Evolutionary conservation across 2,329 filamentous ascomycete genomes (phyloP).

Genomic region (Apiospora koreana): DNA sequence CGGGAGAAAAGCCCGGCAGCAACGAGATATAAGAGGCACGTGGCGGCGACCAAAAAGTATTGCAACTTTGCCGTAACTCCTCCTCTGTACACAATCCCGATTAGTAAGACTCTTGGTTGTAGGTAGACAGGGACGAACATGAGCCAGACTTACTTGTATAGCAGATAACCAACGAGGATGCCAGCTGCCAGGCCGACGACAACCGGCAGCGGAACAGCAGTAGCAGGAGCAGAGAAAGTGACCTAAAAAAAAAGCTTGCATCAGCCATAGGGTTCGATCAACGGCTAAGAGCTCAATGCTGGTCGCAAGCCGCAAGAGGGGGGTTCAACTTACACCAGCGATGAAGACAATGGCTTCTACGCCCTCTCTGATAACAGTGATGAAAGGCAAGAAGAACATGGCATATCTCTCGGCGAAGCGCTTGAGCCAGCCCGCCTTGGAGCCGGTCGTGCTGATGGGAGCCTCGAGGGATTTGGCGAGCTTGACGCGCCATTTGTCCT

Average conservation of each 20-base stretch:
- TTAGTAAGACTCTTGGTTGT: neutral
- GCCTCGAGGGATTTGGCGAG: constrained; percentile 68
- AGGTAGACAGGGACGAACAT: neutral
- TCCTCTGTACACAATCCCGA: constrained; percentile 38
- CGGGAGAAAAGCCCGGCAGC: constrained; percentile 81
- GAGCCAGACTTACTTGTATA: constrained; percentile 72
- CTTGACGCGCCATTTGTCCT: constrained; percentile 86
- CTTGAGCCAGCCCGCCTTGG: constrained; percentile 51
- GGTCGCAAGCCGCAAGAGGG: neutral
- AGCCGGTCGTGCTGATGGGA: constrained; percentile 45
- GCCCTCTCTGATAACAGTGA: constrained; percentile 85
- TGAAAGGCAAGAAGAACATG: constrained; percentile 84
- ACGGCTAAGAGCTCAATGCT: neutral
- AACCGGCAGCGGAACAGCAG: constrained; percentile 76
- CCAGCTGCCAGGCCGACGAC: constrained; percentile 72
- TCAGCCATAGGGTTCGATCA: neutral
- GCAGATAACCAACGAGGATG: constrained; percentile 65
- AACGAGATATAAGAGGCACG: constrained; percentile 82
- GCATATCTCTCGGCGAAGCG: constrained; percentile 74
- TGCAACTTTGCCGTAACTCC: constrained; percentile 69
- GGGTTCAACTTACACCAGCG: constrained; percentile 61
- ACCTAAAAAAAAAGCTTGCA: neutral
- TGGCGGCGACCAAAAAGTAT: constrained; percentile 78
- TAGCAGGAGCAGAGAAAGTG: constrained; percentile 72
- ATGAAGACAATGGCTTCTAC: constrained; percentile 87